Evolutionary conservation across 2,329 filamentous ascomycete genomes (phyloP).

Genomic region (Seiridium cupressi): DNA sequence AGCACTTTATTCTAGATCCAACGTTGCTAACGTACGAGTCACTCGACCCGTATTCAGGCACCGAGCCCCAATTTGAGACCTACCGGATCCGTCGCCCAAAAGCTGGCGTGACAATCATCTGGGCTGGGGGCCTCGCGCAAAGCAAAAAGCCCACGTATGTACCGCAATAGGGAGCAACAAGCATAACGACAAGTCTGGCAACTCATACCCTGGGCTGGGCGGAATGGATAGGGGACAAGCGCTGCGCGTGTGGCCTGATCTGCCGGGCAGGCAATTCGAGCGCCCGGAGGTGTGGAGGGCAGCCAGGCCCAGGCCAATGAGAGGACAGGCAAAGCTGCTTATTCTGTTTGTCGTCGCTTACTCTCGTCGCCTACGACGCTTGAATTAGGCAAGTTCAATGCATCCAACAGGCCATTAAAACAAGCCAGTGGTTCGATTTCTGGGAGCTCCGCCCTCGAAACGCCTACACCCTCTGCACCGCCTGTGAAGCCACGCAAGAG

Average conservation of each 20-base stretch:
- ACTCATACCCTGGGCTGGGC: not conserved
- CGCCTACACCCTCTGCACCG: not conserved
- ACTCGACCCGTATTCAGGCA: not conserved
- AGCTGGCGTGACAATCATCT: conserved; percentile 1
- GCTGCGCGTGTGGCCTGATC: not conserved
- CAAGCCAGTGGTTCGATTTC: conserved; percentile 3
- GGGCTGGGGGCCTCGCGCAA: not conserved
- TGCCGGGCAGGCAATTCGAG: not conserved
- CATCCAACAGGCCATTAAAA: not conserved
- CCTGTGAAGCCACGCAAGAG: conserved; percentile 1
- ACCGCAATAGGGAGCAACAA: not conserved
- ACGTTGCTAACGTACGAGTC: not conserved
- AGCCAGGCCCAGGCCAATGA: not conserved
- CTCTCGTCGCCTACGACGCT: not conserved
- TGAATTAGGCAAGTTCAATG: conserved; percentile 3
- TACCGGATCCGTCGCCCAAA: not conserved
- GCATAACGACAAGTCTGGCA: not conserved
- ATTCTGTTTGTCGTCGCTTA: not conserved
- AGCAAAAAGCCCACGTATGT: not conserved
- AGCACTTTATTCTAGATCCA: not conserved
- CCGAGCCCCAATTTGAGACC: not conserved
- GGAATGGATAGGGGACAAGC: not conserved
- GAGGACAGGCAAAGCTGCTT: not conserved
- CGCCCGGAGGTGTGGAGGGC: not conserved
- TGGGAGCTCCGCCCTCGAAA: conserved; percentile 4